Evolutionary conservation across 495 filamentous ascomycete genomes (phyloP), one percentile per base, ranked within the genome.

Genomic region (Aspergillus taichungensis): DNA sequence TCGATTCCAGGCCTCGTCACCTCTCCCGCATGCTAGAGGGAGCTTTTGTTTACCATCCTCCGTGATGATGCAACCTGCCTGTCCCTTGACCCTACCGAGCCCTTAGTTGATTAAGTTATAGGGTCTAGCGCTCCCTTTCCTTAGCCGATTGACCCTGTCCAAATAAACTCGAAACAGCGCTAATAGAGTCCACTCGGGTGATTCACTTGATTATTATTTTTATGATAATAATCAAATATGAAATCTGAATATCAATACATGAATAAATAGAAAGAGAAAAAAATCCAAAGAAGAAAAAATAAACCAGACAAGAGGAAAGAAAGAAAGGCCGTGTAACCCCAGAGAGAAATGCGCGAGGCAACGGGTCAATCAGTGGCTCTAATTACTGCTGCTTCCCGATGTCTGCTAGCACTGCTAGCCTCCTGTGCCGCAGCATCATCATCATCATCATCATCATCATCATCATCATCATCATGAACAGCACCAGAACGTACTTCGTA

Each of bases 141-240:
- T 57, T 47, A 46, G 43, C 46, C 18, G 18, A 24, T 24, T 24
- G 18, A 24, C 4, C 49, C 53, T 57, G 42, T 61, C 47, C 46
- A 60, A 64, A 66, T 67, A 63, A 70, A 72, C 64, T 62, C 65
- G 66, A 72, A 69, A 72, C 68, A 68, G 47, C 51, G 18, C 68
- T 66, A 69, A 68, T 61, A 63, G 62, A 45, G 56, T 50, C 55
- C 52, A 45, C 49, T 52, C 53, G 35, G 42, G 43, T 47, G 43
- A 49, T 49, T 52, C 28, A 48, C 41, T 38, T 34, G 31, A 24
- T 24, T 24, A 24, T 24, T 24, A 24, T 24, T 24, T 18, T 28
- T 39, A 12, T 13, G 6, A 14, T 12, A 36, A 46, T 28, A 8
- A 33, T 7, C 10, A 37, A 11, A 11, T 29, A 31, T 37, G 31